Evolutionary conservation across 1,284 basidiomycete species (phyloP).

Genomic region (Irpex sp.): DNA sequence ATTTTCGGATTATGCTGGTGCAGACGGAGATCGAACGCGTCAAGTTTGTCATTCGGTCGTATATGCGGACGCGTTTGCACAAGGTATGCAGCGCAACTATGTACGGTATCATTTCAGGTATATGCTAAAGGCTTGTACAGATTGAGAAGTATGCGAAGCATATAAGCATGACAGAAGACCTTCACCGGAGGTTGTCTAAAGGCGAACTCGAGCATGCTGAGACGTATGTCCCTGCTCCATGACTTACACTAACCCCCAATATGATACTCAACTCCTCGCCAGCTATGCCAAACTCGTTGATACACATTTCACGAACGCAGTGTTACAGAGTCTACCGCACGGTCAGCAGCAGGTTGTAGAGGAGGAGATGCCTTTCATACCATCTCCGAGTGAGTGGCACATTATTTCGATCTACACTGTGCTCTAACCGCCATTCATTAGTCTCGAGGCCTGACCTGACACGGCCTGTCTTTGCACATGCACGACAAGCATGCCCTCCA

Average conservation of each 20-base stretch:
- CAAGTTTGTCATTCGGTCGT: constrained; percentile 85
- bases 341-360: constrained; percentile 66
- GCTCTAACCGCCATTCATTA: constrained; percentile 27
- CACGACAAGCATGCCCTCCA: constrained; percentile 64
- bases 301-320: constrained; percentile 68
- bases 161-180: constrained; percentile 62
- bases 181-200: constrained; percentile 72
- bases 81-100: constrained; percentile 63
- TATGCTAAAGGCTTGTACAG: constrained; percentile 36
- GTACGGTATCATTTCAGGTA: not conserved
- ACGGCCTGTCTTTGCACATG: constrained; percentile 77
- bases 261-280: constrained; percentile 57
- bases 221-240: constrained; percentile 39
- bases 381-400: constrained; percentile 68
- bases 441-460: constrained; percentile 74
- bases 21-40: constrained; percentile 92
- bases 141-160: constrained; percentile 84
- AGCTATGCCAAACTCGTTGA: constrained; percentile 46
- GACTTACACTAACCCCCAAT: not conserved
- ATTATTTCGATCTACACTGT: not conserved
- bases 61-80: constrained; percentile 80
- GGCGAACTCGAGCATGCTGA: constrained; percentile 79
- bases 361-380: constrained; percentile 66
- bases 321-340: constrained; percentile 76
- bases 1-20: constrained; percentile 86